These are phyloP conservation scores for Yamadazyma jaroonii DNA, from an alignment of 1,139 yeast genomes.

Conservation along the genomic window DNA sequence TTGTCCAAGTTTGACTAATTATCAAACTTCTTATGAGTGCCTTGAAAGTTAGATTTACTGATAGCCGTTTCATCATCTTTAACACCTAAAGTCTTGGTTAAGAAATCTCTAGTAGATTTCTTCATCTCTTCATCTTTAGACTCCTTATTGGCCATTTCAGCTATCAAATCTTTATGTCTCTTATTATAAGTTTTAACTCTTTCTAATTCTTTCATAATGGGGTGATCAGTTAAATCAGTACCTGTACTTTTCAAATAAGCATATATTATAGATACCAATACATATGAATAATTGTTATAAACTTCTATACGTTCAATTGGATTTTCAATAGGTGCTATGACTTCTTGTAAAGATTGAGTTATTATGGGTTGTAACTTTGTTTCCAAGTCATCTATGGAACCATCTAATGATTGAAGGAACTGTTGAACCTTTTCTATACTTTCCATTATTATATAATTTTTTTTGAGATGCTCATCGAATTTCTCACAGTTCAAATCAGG, in stretches of 20 bases:
- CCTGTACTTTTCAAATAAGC: conserved; percentile 65
- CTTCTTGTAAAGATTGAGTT: conserved; percentile 34
- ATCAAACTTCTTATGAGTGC: conserved; percentile 57
- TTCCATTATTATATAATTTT: conserved; percentile 33
- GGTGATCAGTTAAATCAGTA: conserved; percentile 53
- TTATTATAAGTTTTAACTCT: conserved; percentile 71
- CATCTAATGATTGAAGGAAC: conserved; percentile 26
- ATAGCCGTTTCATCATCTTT: conserved; percentile 51
- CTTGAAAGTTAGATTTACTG: conserved; percentile 54
- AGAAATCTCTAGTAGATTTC: conserved; percentile 34
- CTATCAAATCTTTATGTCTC: conserved; percentile 44
- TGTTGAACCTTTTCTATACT: conserved; percentile 29
- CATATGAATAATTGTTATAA: conserved; percentile 43
- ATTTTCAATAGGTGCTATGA: conserved; percentile 24
- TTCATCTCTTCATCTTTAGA: conserved; percentile 23
- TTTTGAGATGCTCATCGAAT: conserved; percentile 9
- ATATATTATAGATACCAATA: conserved; percentile 44
- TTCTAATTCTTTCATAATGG: conserved; percentile 66
- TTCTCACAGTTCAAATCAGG: conserved; percentile 3
- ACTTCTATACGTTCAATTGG: conserved; percentile 36
- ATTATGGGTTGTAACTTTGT: conserved; percentile 31
- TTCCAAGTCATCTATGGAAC: conserved; percentile 29
- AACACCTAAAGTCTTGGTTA: conserved; percentile 44
- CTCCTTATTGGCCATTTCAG: conserved; percentile 19
- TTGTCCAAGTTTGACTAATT: no score